These are phyloP conservation scores for Hirsutella rhossiliensis DNA, from an alignment of 2,329 filamentous ascomycete species.

Conservation along the genomic window DNA sequence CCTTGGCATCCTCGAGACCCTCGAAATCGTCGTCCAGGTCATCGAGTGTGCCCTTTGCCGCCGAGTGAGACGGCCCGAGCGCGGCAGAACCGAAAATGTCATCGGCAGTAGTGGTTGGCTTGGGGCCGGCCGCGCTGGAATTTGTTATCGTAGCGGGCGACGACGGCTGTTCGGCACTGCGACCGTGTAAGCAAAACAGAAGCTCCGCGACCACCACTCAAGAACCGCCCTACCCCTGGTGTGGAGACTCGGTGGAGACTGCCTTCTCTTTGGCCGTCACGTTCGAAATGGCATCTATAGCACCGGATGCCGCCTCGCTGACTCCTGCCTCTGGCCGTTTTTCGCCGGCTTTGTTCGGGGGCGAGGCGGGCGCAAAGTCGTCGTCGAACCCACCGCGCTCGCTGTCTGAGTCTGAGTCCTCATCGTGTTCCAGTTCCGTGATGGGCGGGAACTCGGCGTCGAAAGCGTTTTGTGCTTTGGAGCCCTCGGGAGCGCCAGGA, in stretches of 20 bases:
- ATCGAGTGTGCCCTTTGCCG: constrained; percentile 47
- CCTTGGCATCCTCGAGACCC: constrained; percentile 73
- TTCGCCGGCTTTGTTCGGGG: constrained; percentile 20
- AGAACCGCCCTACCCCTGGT: neutral
- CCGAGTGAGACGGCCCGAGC: constrained; percentile 15
- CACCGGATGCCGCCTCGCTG: neutral
- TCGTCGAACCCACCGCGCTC: constrained; percentile 85
- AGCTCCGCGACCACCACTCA: neutral
- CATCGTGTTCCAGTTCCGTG: constrained; percentile 68
- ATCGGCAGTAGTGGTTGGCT: constrained; percentile 22
- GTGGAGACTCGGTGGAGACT: neutral
- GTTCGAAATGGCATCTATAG: neutral
- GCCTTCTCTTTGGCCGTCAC: neutral
- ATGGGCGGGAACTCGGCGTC: constrained; percentile 87
- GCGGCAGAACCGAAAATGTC: constrained; percentile 29
- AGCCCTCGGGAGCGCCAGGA: constrained; percentile 26
- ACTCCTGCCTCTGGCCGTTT: constrained; percentile 2
- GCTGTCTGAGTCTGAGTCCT: constrained; percentile 71
- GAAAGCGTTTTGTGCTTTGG: constrained; percentile 39
- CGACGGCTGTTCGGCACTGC: constrained; percentile 16
- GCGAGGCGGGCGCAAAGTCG: constrained; percentile 64
- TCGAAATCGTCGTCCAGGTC: constrained; percentile 74
- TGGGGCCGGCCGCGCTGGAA: constrained; percentile 6
- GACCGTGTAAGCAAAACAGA: constrained; percentile 3
- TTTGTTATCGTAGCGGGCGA: constrained; percentile 19